These are phyloP conservation scores for Malus hybrid DNA, from an alignment of 331 rosid genomes.

Conservation along the genomic window DNA sequence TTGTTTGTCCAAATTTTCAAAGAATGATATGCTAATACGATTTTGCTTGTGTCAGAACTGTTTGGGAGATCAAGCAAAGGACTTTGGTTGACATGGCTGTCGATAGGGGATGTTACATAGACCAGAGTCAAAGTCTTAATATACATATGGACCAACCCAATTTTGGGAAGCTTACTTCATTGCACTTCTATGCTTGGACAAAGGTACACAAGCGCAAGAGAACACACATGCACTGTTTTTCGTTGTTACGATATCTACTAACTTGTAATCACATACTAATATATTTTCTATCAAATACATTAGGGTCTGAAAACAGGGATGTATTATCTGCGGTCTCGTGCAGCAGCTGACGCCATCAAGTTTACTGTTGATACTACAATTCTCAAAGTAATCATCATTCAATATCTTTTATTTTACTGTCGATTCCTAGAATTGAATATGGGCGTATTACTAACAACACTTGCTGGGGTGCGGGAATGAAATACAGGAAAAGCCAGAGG, in stretches of 20 bases:
- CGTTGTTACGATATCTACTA: not conserved
- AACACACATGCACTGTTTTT: not conserved
- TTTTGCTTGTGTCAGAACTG: conserved; percentile 52
- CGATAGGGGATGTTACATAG: conserved; percentile 88
- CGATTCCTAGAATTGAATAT: not conserved
- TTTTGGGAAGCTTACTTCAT: conserved; percentile 87
- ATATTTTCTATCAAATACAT: not conserved
- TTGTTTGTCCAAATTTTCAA: not conserved
- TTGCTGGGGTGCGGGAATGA: not conserved
- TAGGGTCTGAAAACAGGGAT: conserved; percentile 96
- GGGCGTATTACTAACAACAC: not conserved
- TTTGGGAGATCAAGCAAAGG: conserved; percentile 97
- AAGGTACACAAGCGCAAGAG: conserved; percentile 33
- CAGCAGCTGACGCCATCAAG: conserved; percentile 95
- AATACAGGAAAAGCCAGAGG: conserved; percentile 49
- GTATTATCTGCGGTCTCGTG: conserved; percentile 79
- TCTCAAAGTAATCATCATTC: conserved; percentile 37
- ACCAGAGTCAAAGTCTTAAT: conserved; percentile 94
- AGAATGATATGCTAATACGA: conserved; percentile 15
- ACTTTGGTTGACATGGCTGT: conserved; percentile 95
- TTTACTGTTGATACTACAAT: conserved; percentile 77
- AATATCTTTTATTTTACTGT: not conserved
- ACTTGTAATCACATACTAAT: not conserved
- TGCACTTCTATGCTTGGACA: conserved; percentile 96
- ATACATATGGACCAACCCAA: conserved; percentile 97